These are phyloP conservation scores for Prinsepia uniflora DNA, from an alignment of 306 rosid genomes.

Conservation along the genomic window DNA sequence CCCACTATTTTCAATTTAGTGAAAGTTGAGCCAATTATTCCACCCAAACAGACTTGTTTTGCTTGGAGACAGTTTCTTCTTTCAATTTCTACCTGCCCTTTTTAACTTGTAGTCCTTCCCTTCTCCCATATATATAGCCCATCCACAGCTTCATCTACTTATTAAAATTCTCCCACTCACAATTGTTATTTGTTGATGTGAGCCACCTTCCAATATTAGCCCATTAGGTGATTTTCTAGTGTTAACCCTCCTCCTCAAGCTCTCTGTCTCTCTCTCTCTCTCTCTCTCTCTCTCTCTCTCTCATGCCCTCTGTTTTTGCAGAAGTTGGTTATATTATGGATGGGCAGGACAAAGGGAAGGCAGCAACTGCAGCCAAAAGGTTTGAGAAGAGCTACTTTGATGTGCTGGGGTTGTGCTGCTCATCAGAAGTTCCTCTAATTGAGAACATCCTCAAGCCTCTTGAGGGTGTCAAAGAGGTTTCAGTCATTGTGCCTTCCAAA, in stretches of 20 bases:
- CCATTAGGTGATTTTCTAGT: not conserved
- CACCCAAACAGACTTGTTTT: not conserved
- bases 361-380: slow-evolving; percentile 18
- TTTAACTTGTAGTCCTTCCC: slow-evolving; percentile 7
- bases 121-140: not conserved
- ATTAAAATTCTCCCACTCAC: not conserved
- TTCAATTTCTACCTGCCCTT: not conserved
- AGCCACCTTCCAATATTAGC: not conserved
- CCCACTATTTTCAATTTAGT: slow-evolving; percentile 22
- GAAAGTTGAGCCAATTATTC: slow-evolving; percentile 15
- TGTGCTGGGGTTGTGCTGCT: slow-evolving; percentile 82
- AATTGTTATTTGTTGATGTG: too few relatives aligned
- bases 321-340: not conserved
- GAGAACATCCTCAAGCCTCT: slow-evolving; percentile 63
- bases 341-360: slow-evolving; percentile 15
- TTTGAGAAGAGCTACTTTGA: slow-evolving; percentile 80
- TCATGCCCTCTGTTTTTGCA: slow-evolving; percentile 1
- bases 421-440: slow-evolving; percentile 73
- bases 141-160: slow-evolving; percentile 14
- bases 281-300: not conserved
- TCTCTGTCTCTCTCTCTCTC: slow-evolving; percentile 3
- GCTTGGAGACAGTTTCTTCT: not conserved
- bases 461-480: slow-evolving; percentile 63
- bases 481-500: slow-evolving; percentile 65
- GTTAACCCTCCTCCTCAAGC: not conserved